phyloP scores from a whole-genome alignment of 2,329 filamentous ascomycete genomes.

The Pyrenochaeta sp. region DNA sequence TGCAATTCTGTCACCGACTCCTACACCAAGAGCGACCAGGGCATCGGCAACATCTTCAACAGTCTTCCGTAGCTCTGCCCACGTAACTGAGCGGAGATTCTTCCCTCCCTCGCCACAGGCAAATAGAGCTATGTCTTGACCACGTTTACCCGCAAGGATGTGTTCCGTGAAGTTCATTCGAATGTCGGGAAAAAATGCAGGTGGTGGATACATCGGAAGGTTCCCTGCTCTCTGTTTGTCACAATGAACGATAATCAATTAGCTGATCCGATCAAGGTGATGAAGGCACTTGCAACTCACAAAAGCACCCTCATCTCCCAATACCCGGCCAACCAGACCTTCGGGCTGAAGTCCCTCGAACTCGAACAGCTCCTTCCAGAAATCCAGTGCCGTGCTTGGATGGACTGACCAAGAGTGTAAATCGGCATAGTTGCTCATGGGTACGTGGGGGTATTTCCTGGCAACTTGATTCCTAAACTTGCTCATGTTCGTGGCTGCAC shows the following conservation, averaged over 20 bases:
- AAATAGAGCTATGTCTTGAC: neutral
- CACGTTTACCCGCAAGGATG: neutral
- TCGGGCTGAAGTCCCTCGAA: too few relatives aligned
- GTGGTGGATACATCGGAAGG: neutral
- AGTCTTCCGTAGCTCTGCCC: neutral
- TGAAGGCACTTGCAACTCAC: too few relatives aligned
- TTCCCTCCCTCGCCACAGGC: neutral
- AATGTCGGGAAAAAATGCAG: neutral
- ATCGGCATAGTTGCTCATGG: neutral
- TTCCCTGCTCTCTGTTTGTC: too few relatives aligned
- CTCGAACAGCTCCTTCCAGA: neutral
- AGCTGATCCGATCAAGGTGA: too few relatives aligned
- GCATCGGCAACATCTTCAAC: neutral
- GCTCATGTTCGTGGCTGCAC: neutral
- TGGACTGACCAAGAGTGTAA: neutral
- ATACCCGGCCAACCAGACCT: too few relatives aligned
- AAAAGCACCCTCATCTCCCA: too few relatives aligned
- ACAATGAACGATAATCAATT: too few relatives aligned
- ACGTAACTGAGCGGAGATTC: neutral
- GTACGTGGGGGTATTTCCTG: neutral
- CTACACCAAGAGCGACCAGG: neutral
- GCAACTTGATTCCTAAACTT: neutral
- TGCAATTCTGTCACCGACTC: neutral
- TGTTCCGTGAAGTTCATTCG: neutral
- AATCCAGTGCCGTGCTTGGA: neutral